phyloP scores from a whole-genome alignment of 1,284 basidiomycete species.

The Puccinia polysora region DNA sequence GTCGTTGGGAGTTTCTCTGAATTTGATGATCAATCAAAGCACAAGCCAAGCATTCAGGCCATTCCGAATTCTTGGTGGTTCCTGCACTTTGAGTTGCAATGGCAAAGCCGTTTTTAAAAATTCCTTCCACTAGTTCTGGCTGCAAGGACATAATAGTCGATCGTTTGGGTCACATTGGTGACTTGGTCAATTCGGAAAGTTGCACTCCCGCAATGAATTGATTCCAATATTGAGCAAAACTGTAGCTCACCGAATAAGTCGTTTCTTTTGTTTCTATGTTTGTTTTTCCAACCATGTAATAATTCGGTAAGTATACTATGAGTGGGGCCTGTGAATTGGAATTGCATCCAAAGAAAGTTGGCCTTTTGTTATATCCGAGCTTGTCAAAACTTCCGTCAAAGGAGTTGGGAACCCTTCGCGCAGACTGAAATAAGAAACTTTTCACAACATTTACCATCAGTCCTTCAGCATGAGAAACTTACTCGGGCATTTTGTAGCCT shows the following conservation, averaged over 20 bases:
- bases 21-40: conserved; percentile 30
- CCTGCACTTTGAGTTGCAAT: conserved; percentile 14
- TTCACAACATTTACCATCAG: not conserved
- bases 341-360: conserved; percentile 35
- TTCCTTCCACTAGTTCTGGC: not conserved
- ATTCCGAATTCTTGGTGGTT: not conserved
- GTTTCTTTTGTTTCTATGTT: conserved; percentile 12
- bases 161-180: not conserved
- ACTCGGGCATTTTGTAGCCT: conserved; percentile 26
- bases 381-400: conserved; percentile 21
- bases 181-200: not conserved
- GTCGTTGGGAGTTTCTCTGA: conserved; percentile 9
- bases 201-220: not conserved
- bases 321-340: conserved; percentile 3
- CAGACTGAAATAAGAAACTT: not conserved
- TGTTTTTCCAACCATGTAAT: conserved; percentile 16
- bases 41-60: conserved; percentile 35
- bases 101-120: conserved; percentile 28
- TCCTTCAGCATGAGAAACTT: not conserved
- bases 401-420: conserved; percentile 20
- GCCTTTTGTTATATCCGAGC: conserved; percentile 20
- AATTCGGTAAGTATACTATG: conserved; percentile 35
- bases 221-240: not conserved
- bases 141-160: not conserved
- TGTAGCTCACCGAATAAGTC: conserved; percentile 21